Base-by-base conservation (phyloP, 2,329 filamentous ascomycete genomes). In the Metarhizium brunneum region DNA sequence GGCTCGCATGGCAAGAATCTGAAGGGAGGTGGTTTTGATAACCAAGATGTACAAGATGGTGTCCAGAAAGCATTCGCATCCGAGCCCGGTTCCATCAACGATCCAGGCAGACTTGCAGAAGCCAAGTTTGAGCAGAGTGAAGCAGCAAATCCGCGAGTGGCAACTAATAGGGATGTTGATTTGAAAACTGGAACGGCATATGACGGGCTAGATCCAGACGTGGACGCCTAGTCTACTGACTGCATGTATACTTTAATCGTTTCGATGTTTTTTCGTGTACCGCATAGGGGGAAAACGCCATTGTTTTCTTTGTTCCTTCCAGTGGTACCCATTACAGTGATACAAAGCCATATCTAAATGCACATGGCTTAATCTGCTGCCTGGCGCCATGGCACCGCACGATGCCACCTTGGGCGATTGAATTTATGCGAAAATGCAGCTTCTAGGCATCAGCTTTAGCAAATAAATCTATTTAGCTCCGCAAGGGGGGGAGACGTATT, bases 31-130 rank as follows among this genome's bases (percentile, higher is more conserved):
- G 69, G 65, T 8, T 69, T 73, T 35, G 69, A 69, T 51, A 55
- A 66, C 5, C 60, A 64, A 8, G 64, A 66, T 52, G 64, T 65
- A 4, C 57, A 69, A 53, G 71, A 75, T 56, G 72, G 68, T 4
- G 56, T 69, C 42, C 64, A 69, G 63, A 72, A 69, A 58, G 69
- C 72, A 2, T 66, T 77, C 58, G 64, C 68, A 54, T 61, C 71
- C 4, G 72, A 79, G 61, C 72, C 74, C 57, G 78, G 78, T 2
- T 73, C 71, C 6, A 67, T 72, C 61, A 65, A 77, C 56, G 79
- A 81, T 60, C 78, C 79, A 4, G 70, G 71, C 52, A 62, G 73
- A 8, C 56, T 71, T 43, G 77, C 77, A 4, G 77, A 79, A 65
- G 59, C 67, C 45, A 71, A 73, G 60, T 70, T 81, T 38, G 58